Conservation (phyloP, 2,329 filamentous ascomycete species). For the Rutstroemia sp. region DNA sequence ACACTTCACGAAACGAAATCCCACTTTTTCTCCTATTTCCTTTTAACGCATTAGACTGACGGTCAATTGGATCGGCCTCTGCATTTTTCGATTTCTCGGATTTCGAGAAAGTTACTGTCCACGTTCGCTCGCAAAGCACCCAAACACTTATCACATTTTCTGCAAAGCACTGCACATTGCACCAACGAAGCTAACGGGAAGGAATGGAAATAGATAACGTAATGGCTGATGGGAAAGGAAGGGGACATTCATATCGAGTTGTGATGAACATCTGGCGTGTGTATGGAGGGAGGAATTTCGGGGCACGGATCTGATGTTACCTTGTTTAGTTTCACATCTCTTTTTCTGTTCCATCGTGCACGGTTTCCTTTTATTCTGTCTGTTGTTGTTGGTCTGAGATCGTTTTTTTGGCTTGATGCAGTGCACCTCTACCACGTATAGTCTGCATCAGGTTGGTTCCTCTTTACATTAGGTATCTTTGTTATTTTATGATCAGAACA, state of each 20-base stretch:
- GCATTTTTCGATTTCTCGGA: conserved; percentile 22
- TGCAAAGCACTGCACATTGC: conserved; percentile 16
- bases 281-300: conserved; percentile 17
- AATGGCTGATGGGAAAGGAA: conserved; percentile 22
- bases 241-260: conserved; percentile 16
- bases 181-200: conserved; percentile 9
- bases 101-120: conserved; percentile 12
- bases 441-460: too few species aligned
- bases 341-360: conserved; percentile 9
- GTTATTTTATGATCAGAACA: conserved; percentile 14
- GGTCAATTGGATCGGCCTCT: conserved; percentile 24
- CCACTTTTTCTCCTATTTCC: conserved; percentile 16
- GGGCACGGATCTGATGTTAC: conserved; percentile 1
- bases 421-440: background rate
- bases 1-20: conserved; percentile 16
- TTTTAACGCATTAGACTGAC: conserved; percentile 27
- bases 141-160: conserved; percentile 22
- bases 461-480: conserved; percentile 9
- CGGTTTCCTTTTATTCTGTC: conserved; percentile 5
- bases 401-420: conserved; percentile 3
- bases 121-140: conserved; percentile 7
- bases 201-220: conserved; percentile 22
- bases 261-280: conserved; percentile 25
- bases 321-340: conserved; percentile 10
- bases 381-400: conserved; percentile 7